Percentiles rank a stretch among this genome's conserved stretches.
Evolutionary conservation across 179 eudicot species (phyloP).

Genomic region (Nepenthes alata): DNA sequence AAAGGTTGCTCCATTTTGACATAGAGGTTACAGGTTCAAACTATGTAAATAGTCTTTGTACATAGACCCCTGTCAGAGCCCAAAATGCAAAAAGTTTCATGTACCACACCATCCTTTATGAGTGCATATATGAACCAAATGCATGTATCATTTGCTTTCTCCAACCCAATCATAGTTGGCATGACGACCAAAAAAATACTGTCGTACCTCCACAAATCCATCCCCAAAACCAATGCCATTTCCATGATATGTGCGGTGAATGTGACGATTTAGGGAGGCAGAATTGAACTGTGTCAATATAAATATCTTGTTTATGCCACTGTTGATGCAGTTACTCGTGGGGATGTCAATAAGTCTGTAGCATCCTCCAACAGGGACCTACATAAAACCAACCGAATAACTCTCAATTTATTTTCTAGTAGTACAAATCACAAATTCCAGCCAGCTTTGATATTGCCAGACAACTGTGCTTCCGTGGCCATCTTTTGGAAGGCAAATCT

Average conservation of each 20-base stretch:
- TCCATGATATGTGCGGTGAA: slow-evolving; percentile 75
- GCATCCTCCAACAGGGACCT: slow-evolving; percentile 96
- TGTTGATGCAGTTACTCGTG: slow-evolving; percentile 98
- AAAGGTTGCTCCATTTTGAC: too few species aligned
- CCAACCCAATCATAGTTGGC: background rate
- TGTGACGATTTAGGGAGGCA: slow-evolving; percentile 84
- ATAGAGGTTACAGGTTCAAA: too few species aligned
- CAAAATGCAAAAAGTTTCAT: too few species aligned
- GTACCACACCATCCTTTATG: too few species aligned
- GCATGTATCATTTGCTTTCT: background rate
- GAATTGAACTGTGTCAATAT: slow-evolving; percentile 92
- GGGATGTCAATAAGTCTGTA: slow-evolving; percentile 91
- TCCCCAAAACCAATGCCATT: slow-evolving; percentile 80
- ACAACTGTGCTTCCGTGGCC: background rate
- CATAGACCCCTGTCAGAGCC: too few species aligned
- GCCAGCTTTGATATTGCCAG: background rate
- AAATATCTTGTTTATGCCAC: slow-evolving; percentile 83
- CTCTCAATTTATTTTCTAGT: background rate
- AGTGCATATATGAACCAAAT: too few species aligned
- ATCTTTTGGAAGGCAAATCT: too few species aligned
- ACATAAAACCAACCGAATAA: slow-evolving; percentile 10
- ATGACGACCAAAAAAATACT: background rate
- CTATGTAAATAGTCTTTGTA: too few species aligned
- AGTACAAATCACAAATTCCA: background rate
- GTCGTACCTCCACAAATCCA: slow-evolving; percentile 73